Conservation (phyloP, 345 rosid genomes). For the Rubroshorea leprosula region DNA sequence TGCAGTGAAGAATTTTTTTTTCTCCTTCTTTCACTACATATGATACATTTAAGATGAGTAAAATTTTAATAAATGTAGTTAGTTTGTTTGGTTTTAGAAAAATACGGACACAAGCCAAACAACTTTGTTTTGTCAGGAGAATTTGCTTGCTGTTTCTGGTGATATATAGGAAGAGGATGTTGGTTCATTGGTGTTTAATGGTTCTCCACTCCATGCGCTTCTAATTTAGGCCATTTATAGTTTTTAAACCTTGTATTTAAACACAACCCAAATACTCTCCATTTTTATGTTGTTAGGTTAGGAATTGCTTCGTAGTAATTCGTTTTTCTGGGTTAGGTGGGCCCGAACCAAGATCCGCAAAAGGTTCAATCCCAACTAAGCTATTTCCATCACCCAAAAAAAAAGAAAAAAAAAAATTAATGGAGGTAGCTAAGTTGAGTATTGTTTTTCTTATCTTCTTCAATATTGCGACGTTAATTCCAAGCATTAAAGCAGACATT, state of each 20-base stretch:
- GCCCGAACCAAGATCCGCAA: neutral
- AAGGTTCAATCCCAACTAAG: neutral
- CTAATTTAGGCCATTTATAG: neutral
- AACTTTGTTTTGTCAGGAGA: too few species aligned
- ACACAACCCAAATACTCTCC: neutral
- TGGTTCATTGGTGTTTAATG: too few species aligned
- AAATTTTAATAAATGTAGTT: too few species aligned
- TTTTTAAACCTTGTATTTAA: neutral
- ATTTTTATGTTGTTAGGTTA: neutral
- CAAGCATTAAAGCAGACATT: conserved; percentile 22
- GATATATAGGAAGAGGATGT: conserved; percentile 7
- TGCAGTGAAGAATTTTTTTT: too few species aligned
- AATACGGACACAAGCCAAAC: too few species aligned
- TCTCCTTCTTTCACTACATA: too few species aligned
- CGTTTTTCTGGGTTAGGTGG: neutral
- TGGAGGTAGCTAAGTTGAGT: conserved; percentile 11
- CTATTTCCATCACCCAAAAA: too few species aligned
- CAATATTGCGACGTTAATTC: too few species aligned
- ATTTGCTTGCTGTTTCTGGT: neutral
- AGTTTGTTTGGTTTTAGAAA: too few species aligned
- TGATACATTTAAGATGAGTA: too few species aligned
- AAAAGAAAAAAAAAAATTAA: neutral
- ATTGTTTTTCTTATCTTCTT: conserved; percentile 24
- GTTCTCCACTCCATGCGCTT: conserved; percentile 11
- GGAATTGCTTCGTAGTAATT: neutral